These are phyloP conservation scores for Brassica incana DNA, from an alignment of 345 rosid species.

Conservation along the genomic window DNA sequence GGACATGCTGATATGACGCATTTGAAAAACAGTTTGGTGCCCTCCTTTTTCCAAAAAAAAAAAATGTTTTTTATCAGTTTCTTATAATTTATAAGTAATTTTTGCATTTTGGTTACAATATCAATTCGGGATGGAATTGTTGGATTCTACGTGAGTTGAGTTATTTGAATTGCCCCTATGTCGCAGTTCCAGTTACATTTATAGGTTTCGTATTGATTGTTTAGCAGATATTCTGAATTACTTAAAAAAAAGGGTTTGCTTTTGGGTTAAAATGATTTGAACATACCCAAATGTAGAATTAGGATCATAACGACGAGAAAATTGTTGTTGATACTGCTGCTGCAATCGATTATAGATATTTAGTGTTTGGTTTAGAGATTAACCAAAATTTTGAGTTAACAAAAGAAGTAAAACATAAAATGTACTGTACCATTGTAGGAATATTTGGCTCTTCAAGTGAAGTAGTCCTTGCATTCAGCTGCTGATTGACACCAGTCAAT, in stretches of 20 bases:
- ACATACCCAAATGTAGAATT: slow-evolving; percentile 7
- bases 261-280: background rate
- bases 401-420: background rate
- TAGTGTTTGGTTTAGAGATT: background rate
- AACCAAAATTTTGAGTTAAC: background rate
- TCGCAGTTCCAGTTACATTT: background rate
- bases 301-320: background rate
- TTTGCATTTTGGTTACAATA: background rate
- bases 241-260: background rate
- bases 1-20: background rate
- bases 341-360: background rate
- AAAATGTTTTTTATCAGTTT: background rate
- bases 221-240: background rate
- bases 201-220: background rate
- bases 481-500: background rate
- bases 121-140: background rate
- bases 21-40: background rate
- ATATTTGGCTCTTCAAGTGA: background rate
- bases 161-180: background rate
- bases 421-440: background rate
- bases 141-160: background rate
- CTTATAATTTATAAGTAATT: background rate
- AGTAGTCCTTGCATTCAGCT: background rate
- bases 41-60: background rate
- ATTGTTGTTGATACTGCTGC: background rate